Evolutionary conservation across 2,329 filamentous ascomycete species (phyloP), one percentile per base, ranked within the genome.

Genomic region (Metarhizium robertsii): DNA sequence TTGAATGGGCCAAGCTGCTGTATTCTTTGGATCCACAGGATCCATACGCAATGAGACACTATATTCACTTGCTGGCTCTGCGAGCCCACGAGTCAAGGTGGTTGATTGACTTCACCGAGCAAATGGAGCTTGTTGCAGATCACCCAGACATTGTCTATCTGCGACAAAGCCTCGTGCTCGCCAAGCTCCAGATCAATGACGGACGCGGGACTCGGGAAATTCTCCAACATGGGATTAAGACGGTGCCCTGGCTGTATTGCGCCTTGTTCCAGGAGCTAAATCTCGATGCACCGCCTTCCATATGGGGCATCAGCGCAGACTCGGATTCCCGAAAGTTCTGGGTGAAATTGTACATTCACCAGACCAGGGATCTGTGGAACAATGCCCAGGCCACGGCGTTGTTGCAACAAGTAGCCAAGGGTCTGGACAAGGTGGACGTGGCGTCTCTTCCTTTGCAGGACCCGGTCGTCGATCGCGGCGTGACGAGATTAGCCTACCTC

Each of bases 1-100:
- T 95, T 50, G 94, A 97, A 70, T 99, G 94, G 92, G 82, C 89
- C 6, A 96, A 94, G 71, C 73, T 97, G 6, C 75, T 96, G 10
- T 78, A 95, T 34, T 82, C 85, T 56, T 72, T 97, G 57, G 83
- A 91, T 61, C 84, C 84, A 50, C 74, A 77, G 4, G 94, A 99
- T 66, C 91, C 91, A 0, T 96, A 96, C 64, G 88, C 84, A 50
- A 82, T 96, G 65, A 79, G 85, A 58, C 81, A 96, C 55, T 80
- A 90, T 59, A 82, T 96, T 51, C 92, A 96, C 66, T 83, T 90
- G 60, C 78, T 96, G 53, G 90, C 91, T 2, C 76, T 97, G n/a
- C 84, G 90, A 54, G 87, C 90, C 91, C 79, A 86, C 59, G 86
- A 95, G 63, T 83, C 87, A 2, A 75, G 86, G 42, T 90, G 89